Conservation (phyloP, 176 grass and related monocot species). For the Carex kokanica region DNA sequence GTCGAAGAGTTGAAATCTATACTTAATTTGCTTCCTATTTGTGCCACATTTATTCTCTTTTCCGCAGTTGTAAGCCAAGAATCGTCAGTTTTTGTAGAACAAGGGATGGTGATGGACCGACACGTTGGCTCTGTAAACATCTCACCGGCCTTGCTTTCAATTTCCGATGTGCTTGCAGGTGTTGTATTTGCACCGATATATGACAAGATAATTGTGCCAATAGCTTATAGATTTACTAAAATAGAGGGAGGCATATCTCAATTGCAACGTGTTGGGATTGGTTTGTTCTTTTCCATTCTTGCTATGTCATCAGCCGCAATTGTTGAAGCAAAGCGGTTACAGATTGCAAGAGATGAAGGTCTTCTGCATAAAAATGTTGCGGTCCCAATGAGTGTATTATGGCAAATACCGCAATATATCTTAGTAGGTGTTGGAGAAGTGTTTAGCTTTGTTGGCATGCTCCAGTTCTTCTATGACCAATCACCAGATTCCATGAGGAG, state of each 20-base stretch:
- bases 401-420: slow-evolving; percentile 87
- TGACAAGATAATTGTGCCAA: slow-evolving; percentile 62
- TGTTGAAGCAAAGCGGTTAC: slow-evolving; percentile 64
- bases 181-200: slow-evolving; percentile 67
- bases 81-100: slow-evolving; percentile 73
- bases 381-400: slow-evolving; percentile 75
- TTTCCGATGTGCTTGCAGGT: slow-evolving; percentile 62
- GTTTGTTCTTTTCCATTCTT: slow-evolving; percentile 58
- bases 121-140: slow-evolving; percentile 48
- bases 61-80: slow-evolving; percentile 68
- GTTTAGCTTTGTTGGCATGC: no score
- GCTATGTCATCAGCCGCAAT: slow-evolving; percentile 53
- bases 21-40: slow-evolving; percentile 74
- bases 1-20: slow-evolving; percentile 84
- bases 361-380: slow-evolving; percentile 46
- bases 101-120: slow-evolving; percentile 65
- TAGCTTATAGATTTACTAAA: slow-evolving; percentile 59
- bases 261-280: slow-evolving; percentile 66
- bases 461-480: no score
- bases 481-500: no score
- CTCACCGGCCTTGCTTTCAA: slow-evolving; percentile 67
- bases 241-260: slow-evolving; percentile 78
- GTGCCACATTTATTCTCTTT: slow-evolving; percentile 69
- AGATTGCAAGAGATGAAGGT: slow-evolving; percentile 45
- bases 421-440: no score